Evolutionary conservation across 768 basidiomycete species (phyloP), one percentile per base, ranked within the genome.

Genomic region (Crepidotus variabilis): DNA sequence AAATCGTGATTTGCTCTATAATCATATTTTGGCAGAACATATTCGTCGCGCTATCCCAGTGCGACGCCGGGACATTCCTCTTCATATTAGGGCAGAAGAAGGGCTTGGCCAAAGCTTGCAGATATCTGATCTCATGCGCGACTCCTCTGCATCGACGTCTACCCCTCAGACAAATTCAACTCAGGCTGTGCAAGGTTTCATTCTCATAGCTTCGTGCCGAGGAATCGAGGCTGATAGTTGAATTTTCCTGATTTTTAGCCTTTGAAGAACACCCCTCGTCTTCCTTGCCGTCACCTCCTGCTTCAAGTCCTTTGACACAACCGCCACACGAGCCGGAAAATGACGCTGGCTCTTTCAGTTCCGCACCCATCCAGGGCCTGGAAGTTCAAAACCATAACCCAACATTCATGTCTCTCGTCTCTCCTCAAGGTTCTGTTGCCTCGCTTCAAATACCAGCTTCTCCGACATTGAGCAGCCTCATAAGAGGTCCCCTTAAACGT

Each of bases 1-100:
- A 9, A 71, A 61, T 23, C 66, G 70, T n/a, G 58, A 65, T 2
- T 73, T 73, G 14, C 75, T 85, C 23, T 63, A 69, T 2, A 59
- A 69, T 6, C 85, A 86, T 62, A 75, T 85, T 45, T 63, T 73
- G 13, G 63, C 69, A 23, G 75, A 79, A 10, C 85, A 86, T 63
- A 72, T 81, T 45, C 72, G 66, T 51, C 69, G 68, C 23, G 71
- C 75, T 35, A 63, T 73, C 43, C 77, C 82, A n/a, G 71, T 81
- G 56, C 66, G 61, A 22, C 74, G 74, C 28, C 57, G 68, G 21
- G 83, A 86, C 33, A 70, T 86, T 11, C 62, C 73, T 2, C 61
- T 77, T 35, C 64, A 76, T 50, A 67, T 71, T 59, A 70, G 78
- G 54, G 71, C 69, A 1, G 80, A 81, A 55, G 78, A 81, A 58